These are phyloP conservation scores for Metschnikowia lachancei DNA, from an alignment of 805 yeast species.

Conservation along the genomic window DNA sequence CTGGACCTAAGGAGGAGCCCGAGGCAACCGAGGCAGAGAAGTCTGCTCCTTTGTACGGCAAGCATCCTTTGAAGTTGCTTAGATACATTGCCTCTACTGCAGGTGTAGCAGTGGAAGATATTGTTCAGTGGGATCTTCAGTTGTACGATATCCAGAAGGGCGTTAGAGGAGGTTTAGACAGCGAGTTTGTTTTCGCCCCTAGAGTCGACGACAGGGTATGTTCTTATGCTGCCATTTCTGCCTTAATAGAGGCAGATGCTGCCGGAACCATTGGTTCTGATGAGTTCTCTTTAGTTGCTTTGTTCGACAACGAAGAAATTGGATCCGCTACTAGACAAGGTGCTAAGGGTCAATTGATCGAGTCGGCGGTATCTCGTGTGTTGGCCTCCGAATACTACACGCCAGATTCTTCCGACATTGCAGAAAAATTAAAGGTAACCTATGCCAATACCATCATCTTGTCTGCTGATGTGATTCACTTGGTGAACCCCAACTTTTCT, in stretches of 20 bases:
- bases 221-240: constrained; percentile 66
- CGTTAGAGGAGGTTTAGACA: constrained; percentile 68
- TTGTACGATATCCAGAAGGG: constrained; percentile 81
- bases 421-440: constrained; percentile 36
- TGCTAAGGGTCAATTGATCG: constrained; percentile 73
- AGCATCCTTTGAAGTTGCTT: constrained; percentile 64
- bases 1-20: constrained; percentile 37
- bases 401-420: constrained; percentile 19
- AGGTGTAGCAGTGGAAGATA: constrained; percentile 55
- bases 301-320: constrained; percentile 80
- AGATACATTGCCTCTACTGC: constrained; percentile 67
- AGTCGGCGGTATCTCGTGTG: constrained; percentile 59
- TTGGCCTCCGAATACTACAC: constrained; percentile 30
- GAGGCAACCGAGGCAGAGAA: constrained; percentile 57
- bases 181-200: constrained; percentile 78
- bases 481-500: constrained; percentile 74
- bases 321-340: constrained; percentile 82
- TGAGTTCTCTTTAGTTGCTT: constrained; percentile 56
- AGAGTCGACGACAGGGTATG: constrained; percentile 84
- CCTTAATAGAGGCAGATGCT: constrained; percentile 46
- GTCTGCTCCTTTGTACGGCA: constrained; percentile 61
- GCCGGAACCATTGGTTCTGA: constrained; percentile 26
- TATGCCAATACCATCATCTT: constrained; percentile 76
- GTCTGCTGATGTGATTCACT: constrained; percentile 83
- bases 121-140: constrained; percentile 72